Percentiles rank a stretch among this genome's conserved stretches.
Conservation (phyloP, 371 early-diverging fungal species). For the Mortierella sp. region DNA sequence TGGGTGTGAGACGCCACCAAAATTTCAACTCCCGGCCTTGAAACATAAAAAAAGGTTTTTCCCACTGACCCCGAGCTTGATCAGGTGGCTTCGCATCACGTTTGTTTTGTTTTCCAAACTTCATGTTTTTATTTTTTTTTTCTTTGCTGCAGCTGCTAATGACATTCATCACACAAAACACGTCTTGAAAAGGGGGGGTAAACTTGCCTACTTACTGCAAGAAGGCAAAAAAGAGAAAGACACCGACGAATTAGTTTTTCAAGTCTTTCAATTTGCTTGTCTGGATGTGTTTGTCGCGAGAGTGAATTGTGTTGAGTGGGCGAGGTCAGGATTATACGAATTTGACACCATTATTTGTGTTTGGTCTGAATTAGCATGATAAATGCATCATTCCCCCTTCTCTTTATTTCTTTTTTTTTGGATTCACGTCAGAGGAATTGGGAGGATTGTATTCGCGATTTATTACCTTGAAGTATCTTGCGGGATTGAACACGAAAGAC, state of each 20-base stretch:
- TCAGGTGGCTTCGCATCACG: too few relatives aligned
- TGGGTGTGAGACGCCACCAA: too few relatives aligned
- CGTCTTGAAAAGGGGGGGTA: background rate
- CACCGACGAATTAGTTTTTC: background rate
- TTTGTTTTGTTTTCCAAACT: too few relatives aligned
- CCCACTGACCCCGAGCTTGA: too few relatives aligned
- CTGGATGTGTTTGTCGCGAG: background rate
- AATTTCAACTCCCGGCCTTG: too few relatives aligned
- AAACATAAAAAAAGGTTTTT: too few relatives aligned
- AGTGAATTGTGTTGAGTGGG: background rate
- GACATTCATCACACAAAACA: background rate
- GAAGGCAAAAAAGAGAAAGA: background rate
- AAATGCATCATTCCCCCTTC: slow-evolving; percentile 6
- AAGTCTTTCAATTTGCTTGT: background rate
- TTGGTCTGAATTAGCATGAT: slow-evolving; percentile 15
- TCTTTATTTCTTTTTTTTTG: background rate
- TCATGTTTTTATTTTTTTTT: background rate
- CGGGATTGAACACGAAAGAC: background rate
- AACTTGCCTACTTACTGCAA: background rate
- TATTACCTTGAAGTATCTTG: slow-evolving; percentile 3
- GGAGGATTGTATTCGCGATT: background rate
- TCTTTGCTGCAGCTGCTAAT: background rate
- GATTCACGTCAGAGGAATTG: background rate
- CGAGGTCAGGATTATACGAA: slow-evolving; percentile 13
- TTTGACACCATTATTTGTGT: slow-evolving; percentile 13